Percentiles rank a stretch among this genome's conserved stretches.
These are phyloP conservation scores for Vitis hybrid DNA, from an alignment of 177 flowering plant species.

Conservation along the genomic window DNA sequence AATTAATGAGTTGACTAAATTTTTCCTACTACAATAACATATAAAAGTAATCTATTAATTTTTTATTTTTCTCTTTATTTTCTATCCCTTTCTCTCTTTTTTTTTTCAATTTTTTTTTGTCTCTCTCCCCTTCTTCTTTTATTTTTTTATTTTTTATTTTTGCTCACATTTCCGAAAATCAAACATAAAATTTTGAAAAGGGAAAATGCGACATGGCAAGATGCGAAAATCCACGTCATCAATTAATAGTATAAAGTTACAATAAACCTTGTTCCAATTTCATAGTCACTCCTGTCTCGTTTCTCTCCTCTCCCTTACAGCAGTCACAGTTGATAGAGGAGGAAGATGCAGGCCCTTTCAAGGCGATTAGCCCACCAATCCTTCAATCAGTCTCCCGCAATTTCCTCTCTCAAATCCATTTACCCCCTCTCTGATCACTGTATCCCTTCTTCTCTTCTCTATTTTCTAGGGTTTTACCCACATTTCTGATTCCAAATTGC, in stretches of 20 bases:
- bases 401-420: conserved; percentile 46
- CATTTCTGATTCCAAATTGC: background rate
- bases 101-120: no score
- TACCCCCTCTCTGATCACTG: conserved; percentile 43
- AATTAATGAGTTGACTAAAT: no score
- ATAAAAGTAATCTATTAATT: background rate
- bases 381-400: conserved; percentile 27
- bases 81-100: conserved; percentile 7
- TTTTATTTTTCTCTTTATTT: background rate
- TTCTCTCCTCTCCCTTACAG: conserved; percentile 1
- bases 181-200: no score
- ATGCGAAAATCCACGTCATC: no score
- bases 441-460: conserved; percentile 13
- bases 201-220: no score
- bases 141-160: no score
- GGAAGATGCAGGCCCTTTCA: conserved; percentile 67
- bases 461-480: conserved; percentile 13
- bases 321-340: conserved; percentile 1
- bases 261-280: no score
- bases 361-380: conserved; percentile 50
- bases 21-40: no score
- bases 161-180: no score
- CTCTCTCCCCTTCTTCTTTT: no score
- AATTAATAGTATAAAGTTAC: no score
- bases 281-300: background rate